Evolutionary conservation across 1,139 yeast genomes (phyloP), one percentile per base, ranked within the genome.

Genomic region (Yamadazyma buinensis): DNA sequence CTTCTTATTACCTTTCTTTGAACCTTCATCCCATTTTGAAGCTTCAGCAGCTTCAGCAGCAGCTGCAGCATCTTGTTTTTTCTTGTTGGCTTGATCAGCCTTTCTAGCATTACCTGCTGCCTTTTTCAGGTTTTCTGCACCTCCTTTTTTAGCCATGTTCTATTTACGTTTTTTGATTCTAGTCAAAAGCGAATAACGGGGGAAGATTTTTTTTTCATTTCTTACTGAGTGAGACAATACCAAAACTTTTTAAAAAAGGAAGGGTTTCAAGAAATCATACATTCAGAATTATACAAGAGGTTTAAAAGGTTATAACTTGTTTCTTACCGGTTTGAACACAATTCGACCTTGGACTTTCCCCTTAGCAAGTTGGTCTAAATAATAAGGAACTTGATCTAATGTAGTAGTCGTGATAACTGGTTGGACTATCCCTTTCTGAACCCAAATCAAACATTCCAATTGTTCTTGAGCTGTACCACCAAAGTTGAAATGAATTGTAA

Each of bases 41-140:
- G 79, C 80, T 53, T 83, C 92, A 3, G 61, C 75, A 3, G 73
- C 75, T 37, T 67, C 81, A 5, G 57, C 60, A 12, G 60, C 65
- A 7, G 66, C 71, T 3, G 59, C 67, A 27, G 72, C 76, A 7
- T 72, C 85, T 32, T 71, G 75, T 35, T 71, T 67, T 61, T 80
- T 80, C 54, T 74, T 75, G 51, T 69, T 74, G 25, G 85, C 85
- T 20, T 67, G 68, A 29, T 76, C 90, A 7, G 82, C 86, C 67
- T 80, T 84, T 52, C 68, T 74, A 34, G 87, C 85, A 46, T 80
- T 76, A 12, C 87, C 88, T 5, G 80, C 80, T 0, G 75, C 86
- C 55, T 79, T 79, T 57, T 77, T 77, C 18, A 77, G 54, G 59
- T 77, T 78, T 48, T 77, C 84, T 30, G 70, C 77, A 25, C 65